Evolutionary conservation across 208 protist species (phyloP).

Genomic region (Leishmania aethiopica): DNA sequence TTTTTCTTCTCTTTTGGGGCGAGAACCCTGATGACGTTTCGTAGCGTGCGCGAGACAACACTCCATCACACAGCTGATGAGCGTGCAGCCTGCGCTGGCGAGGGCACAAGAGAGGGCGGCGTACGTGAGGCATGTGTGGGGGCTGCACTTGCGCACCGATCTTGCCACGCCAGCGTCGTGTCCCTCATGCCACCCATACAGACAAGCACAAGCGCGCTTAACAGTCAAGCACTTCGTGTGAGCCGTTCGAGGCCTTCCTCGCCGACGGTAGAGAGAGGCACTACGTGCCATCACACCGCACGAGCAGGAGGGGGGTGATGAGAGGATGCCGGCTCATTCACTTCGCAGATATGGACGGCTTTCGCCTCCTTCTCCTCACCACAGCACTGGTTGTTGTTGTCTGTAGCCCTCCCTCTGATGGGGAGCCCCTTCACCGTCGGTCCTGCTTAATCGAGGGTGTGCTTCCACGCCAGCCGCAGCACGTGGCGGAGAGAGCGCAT

Average conservation of each 20-base stretch:
- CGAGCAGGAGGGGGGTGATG: background rate
- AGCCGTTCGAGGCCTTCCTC: background rate
- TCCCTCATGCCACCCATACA: background rate
- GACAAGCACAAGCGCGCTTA: background rate
- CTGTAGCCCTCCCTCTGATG: background rate
- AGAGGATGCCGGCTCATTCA: background rate
- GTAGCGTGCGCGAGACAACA: background rate
- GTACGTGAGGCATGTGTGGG: background rate
- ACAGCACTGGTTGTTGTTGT: background rate
- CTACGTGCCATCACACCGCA: background rate
- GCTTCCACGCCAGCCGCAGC: slow-evolving; percentile 70
- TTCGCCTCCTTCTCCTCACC: background rate
- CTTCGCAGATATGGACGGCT: background rate
- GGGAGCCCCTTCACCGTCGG: background rate
- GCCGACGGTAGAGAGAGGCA: background rate
- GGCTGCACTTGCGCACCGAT: background rate
- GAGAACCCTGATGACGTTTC: background rate
- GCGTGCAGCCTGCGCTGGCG: background rate
- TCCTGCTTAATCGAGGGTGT: slow-evolving; percentile 45
- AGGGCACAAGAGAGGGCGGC: background rate
- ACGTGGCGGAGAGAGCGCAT: slow-evolving; percentile 90
- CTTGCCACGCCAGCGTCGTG: background rate
- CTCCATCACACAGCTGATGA: background rate
- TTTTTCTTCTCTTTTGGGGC: background rate
- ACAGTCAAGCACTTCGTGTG: background rate